phyloP scores from a whole-genome alignment of 1,284 basidiomycete genomes.

The Cerioporus squamosus region DNA sequence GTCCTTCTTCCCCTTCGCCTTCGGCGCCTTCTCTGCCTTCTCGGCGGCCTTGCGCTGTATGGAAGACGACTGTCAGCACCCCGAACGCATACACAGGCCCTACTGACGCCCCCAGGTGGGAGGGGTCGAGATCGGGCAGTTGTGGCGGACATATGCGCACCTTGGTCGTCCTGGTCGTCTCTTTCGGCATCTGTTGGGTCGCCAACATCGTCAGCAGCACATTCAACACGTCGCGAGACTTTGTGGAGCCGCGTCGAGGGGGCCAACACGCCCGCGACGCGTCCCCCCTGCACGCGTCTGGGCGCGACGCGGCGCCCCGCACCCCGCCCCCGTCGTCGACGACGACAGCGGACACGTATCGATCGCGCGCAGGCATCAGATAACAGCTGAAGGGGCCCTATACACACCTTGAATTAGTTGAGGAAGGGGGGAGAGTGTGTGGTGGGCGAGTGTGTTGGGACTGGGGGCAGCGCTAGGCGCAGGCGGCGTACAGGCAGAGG shows the following conservation, averaged over 20 bases:
- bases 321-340: slow-evolving; percentile 17
- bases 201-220: slow-evolving; percentile 37
- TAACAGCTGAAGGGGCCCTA: slow-evolving; percentile 15
- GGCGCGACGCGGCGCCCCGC: slow-evolving; percentile 29
- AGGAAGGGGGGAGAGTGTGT: slow-evolving; percentile 15
- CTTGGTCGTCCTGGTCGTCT: slow-evolving; percentile 77
- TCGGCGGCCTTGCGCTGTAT: slow-evolving; percentile 73
- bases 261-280: slow-evolving; percentile 26
- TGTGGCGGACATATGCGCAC: slow-evolving; percentile 44
- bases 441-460: slow-evolving; percentile 15
- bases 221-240: slow-evolving; percentile 35
- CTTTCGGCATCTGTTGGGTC: slow-evolving; percentile 78
- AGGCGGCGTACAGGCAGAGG: slow-evolving; percentile 26
- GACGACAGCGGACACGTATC: slow-evolving; percentile 25
- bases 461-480: slow-evolving; percentile 32
- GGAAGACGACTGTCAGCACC: slow-evolving; percentile 19
- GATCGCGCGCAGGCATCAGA: slow-evolving; percentile 26
- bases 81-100: slow-evolving; percentile 12
- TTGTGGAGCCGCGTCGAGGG: slow-evolving; percentile 16
- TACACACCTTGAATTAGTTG: slow-evolving; percentile 26
- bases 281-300: slow-evolving; percentile 30
- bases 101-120: background rate
- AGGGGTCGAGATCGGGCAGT: slow-evolving; percentile 1
- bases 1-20: slow-evolving; percentile 70
- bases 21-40: slow-evolving; percentile 64